These are phyloP conservation scores for Umbelopsis sp. DNA, from an alignment of 371 early-diverging fungal genomes.

Conservation along the genomic window DNA sequence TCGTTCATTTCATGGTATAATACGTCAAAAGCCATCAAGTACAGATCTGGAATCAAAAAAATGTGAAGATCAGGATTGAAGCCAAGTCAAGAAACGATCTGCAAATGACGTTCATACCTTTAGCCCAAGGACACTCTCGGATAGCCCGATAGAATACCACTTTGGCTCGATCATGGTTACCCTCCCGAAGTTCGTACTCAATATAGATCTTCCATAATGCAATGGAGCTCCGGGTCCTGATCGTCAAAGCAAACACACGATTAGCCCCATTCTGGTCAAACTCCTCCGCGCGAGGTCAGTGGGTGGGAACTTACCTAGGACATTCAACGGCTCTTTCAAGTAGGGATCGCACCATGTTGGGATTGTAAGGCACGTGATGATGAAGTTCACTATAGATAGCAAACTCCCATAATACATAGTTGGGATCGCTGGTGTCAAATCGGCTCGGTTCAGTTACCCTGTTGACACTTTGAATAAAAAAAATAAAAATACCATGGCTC, in stretches of 20 bases:
- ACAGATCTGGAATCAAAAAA: constrained; percentile 45
- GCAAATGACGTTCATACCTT: constrained; percentile 43
- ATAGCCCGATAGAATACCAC: constrained; percentile 61
- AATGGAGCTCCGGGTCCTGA: constrained; percentile 51
- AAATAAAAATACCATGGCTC: too few species aligned
- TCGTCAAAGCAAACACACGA: constrained; percentile 19
- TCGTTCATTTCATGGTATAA: constrained; percentile 44
- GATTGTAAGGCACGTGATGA: constrained; percentile 57
- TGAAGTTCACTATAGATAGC: constrained; percentile 67
- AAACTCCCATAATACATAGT: constrained; percentile 63
- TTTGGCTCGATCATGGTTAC: constrained; percentile 45
- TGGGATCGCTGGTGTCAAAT: constrained; percentile 44
- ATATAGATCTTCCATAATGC: constrained; percentile 67
- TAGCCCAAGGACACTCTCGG: constrained; percentile 74
- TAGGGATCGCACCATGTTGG: constrained; percentile 57
- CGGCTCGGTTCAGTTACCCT: not conserved
- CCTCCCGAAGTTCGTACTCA: constrained; percentile 55
- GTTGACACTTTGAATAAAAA: too few species aligned
- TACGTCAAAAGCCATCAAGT: constrained; percentile 52
- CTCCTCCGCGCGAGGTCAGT: not conserved
- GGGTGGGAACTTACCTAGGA: constrained; percentile 37
- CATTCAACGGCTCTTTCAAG: constrained; percentile 64
- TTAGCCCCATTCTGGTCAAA: not conserved
- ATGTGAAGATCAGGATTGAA: not conserved
- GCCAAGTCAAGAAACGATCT: constrained; percentile 1